Conservation (phyloP, 768 basidiomycete species). For the Filobasidium floriforme region DNA sequence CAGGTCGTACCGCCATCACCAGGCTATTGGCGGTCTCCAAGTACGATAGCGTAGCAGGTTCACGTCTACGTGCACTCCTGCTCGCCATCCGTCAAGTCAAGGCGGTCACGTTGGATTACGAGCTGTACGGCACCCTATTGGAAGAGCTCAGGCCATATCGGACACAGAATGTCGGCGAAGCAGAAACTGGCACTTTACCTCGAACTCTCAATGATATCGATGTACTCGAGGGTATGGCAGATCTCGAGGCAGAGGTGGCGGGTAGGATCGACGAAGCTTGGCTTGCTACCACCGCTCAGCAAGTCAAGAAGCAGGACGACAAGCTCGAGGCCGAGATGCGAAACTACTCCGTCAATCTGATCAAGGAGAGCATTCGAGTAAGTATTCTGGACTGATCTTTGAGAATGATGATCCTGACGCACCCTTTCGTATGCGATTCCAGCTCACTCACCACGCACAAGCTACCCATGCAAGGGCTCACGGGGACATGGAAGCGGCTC, state of each 20-base stretch:
- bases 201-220: neutral
- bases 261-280: constrained; percentile 14
- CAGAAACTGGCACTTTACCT: neutral
- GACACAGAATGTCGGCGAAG: neutral
- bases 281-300: neutral
- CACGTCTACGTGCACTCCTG: constrained; percentile 10
- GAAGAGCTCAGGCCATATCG: neutral
- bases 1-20: constrained; percentile 22
- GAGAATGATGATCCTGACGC: neutral
- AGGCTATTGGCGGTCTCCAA: constrained; percentile 12
- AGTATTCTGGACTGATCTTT: neutral
- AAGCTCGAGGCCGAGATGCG: constrained; percentile 23
- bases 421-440: neutral
- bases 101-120: constrained; percentile 13
- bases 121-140: constrained; percentile 7
- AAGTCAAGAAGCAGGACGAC: constrained; percentile 10
- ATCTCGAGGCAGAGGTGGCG: neutral
- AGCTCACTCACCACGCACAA: constrained; percentile 6
- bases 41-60: neutral
- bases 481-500: constrained; percentile 16
- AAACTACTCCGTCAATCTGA: constrained; percentile 21
- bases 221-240: neutral
- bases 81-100: constrained; percentile 16
- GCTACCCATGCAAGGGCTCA: constrained; percentile 6
- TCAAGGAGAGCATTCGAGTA: constrained; percentile 24